Base-by-base conservation (phyloP, 2,329 filamentous ascomycete genomes). In the Alternaria sp. region DNA sequence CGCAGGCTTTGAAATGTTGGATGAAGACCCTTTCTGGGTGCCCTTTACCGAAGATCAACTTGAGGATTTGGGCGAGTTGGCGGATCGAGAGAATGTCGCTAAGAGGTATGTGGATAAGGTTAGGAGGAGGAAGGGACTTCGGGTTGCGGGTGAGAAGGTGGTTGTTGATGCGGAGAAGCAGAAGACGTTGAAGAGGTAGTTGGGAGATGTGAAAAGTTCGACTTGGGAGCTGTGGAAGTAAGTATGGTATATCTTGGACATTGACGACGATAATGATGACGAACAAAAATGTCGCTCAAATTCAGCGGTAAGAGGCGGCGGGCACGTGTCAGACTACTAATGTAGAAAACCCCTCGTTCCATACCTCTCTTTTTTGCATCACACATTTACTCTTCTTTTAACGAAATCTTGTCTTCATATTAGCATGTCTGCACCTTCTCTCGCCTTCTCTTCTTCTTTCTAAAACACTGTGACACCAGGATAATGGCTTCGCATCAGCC, bases 11-110 rank as follows among this genome's bases (percentile, higher is more conserved):
- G 92, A 97, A 78, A 86, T 96, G 68, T 83, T 98, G 2, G 93
- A 98, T 75, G 90, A 97, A 79, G 95, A 99, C 81, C 95, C 95
- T 0, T 96, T 96, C 81, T 99, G 95, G 95, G 93, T 96, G 45
- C 95, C 95, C 1, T 93, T 92, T 65, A 98, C 94, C 0, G 95
- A 98, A 74, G 95, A 98, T 76, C 92, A 99, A 73, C 80, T 99
- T 51, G 95, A 99, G 83, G 95, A 99, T 81, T 80, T 99, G 60
- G 95, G 95, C 26, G 94, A 98, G 82, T 82, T 94, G 75, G 95
- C 92, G 4, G 95, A 99, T 80, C 86, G 87, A 73, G 95, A 98
- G 83, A 98, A 97, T 79, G 91, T 98, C 50, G 95, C 95, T 24
- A 97, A 96, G 86, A 82, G 91, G 74, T 98, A 98, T 82, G 93